Base-by-base conservation (phyloP, 176 grass and related monocot species). In the Aegilops longissima region DNA sequence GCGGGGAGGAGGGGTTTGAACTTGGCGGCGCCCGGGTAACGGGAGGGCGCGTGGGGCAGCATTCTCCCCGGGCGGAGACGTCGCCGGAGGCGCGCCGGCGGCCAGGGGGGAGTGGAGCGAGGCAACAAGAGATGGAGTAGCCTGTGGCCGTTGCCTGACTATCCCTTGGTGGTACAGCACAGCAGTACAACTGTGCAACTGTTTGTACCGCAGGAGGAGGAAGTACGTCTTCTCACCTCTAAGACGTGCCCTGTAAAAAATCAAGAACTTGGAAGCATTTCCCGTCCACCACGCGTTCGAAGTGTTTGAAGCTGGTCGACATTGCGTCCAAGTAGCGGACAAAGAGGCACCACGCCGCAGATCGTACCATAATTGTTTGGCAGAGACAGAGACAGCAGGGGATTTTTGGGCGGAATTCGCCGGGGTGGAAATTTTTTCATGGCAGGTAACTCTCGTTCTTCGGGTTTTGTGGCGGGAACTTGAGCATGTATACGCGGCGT, bases 1-100 rank as follows among this genome's bases (percentile, higher is more conserved):
- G 77, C 11, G 45, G 80, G 81, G 68, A 92, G 31, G 27, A 42
- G 73, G 34, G 85, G 72, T 30, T 68, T 80, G 88, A 54, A 87
- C 44, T 59, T 81, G 70, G 70, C 87, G 73, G 73, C 0, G 38
- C 65, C 65, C 0, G 73, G 85, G 5, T 77, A 79, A 75, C 83
- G 81, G 81, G 49, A 83, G 11, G 81, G 81, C 61, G 70, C 74
- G 36, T 73, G 90, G 76, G 34, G 81, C 61, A 88, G 68, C 89
- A 91, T 91, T 69, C 35, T 76, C 30, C 47, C 35, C 30, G n/a
- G 47, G 21, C 30, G 3, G 61, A n/a, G 18, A 76, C 84, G 34
- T 73, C 40, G 62, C 61, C 77, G 78, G 78, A 61, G 61, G 61
- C 83, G 61, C 83, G 83, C 79, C 82, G 76, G 68, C 35, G 85